Evolutionary conservation across 1,139 yeast species (phyloP).

Genomic region (Saccharomyces hybrid): DNA sequence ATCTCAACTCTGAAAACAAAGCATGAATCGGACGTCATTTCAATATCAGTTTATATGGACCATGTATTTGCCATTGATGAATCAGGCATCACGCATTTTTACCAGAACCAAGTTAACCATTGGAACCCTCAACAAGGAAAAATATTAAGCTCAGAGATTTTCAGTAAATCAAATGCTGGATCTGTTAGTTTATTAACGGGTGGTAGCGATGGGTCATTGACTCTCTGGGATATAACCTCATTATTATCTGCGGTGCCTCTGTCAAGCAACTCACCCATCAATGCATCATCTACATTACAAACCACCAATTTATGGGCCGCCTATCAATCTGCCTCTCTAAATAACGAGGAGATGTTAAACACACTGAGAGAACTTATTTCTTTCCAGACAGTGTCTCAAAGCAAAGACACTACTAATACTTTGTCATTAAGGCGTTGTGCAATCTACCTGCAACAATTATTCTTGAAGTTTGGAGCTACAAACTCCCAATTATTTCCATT

Average conservation of each 20-base stretch:
- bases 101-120: slow-evolving; percentile 32
- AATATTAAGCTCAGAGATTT: slow-evolving; percentile 32
- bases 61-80: slow-evolving; percentile 33
- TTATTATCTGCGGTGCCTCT: slow-evolving; percentile 3
- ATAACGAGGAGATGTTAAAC: slow-evolving; percentile 56
- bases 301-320: slow-evolving; percentile 7
- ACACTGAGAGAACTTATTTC: slow-evolving; percentile 56
- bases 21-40: slow-evolving; percentile 40
- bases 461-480: slow-evolving; percentile 64
- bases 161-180: slow-evolving; percentile 17
- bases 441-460: slow-evolving; percentile 53
- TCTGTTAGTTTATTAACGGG: slow-evolving; percentile 42
- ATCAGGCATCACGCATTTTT: slow-evolving; percentile 48
- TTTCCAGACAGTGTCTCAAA: slow-evolving; percentile 70
- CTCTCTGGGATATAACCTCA: slow-evolving; percentile 43
- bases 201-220: slow-evolving; percentile 51
- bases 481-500: slow-evolving; percentile 65
- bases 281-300: background rate
- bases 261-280: background rate
- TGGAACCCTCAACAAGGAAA: slow-evolving; percentile 38
- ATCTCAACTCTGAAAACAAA: slow-evolving; percentile 49
- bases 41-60: slow-evolving; percentile 41
- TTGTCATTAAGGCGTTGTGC: slow-evolving; percentile 89
- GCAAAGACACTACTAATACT: slow-evolving; percentile 44
- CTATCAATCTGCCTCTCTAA: slow-evolving; percentile 18